A percentile compares a stretch with the other conserved stretches of the same genome.
Conservation (phyloP, 257 asterid species). For the Ophiorrhiza pumila region DNA sequence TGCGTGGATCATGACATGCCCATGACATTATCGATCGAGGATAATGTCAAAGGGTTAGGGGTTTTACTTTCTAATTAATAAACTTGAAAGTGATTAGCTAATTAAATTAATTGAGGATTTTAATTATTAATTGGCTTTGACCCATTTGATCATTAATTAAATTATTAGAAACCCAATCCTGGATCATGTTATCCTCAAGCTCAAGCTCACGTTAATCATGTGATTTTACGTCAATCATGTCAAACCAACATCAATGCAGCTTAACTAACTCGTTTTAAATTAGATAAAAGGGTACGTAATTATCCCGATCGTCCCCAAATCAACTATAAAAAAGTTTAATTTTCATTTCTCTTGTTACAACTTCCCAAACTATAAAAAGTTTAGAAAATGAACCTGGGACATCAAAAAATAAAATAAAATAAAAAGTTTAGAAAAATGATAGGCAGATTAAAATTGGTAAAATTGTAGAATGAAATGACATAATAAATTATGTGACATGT, state of each 20-base stretch:
- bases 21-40: background rate
- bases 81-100: background rate
- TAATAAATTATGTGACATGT: no score
- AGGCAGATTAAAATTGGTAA: no score
- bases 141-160: background rate
- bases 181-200: background rate
- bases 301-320: no score
- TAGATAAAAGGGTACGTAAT: no score
- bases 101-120: background rate
- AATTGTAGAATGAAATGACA: no score
- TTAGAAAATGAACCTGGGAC: no score
- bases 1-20: background rate
- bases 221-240: background rate
- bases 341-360: no score
- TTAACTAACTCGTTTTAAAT: conserved; percentile 3
- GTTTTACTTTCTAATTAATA: background rate
- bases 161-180: background rate
- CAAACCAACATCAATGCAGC: background rate
- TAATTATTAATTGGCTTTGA: background rate
- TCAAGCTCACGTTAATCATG: background rate
- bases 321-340: no score
- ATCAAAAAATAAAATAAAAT: no score
- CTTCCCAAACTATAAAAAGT: no score
- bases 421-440: background rate
- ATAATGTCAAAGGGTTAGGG: conserved; percentile 1